phyloP scores from a whole-genome alignment of 2,329 filamentous ascomycete genomes.

The Hymenoscyphus occultus region DNA sequence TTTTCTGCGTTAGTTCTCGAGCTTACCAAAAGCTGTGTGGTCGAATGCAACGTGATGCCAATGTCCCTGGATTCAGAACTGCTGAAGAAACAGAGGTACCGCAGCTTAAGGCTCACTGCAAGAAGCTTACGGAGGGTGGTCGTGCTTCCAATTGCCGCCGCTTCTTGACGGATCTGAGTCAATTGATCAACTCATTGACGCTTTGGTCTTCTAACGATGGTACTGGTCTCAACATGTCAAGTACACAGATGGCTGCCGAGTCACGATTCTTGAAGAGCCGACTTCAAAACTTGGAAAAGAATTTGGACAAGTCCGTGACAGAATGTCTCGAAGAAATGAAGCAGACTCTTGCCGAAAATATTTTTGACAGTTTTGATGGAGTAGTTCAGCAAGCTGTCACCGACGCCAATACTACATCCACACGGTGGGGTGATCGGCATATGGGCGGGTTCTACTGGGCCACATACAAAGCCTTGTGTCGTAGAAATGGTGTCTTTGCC shows the following conservation, averaged over 20 bases:
- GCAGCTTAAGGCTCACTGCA: constrained; percentile 47
- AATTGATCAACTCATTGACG: constrained; percentile 51
- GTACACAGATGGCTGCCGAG: constrained; percentile 40
- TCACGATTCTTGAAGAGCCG: constrained; percentile 39
- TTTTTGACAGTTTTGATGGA: constrained; percentile 45
- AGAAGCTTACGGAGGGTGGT: constrained; percentile 51
- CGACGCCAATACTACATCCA: constrained; percentile 37
- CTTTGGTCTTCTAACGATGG: constrained; percentile 49
- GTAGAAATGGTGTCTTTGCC: constrained; percentile 47
- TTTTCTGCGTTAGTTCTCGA: constrained; percentile 62
- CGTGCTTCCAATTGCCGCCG: constrained; percentile 43
- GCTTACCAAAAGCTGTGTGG: constrained; percentile 62
- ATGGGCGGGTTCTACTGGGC: constrained; percentile 48
- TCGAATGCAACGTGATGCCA: constrained; percentile 50
- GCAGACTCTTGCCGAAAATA: constrained; percentile 42
- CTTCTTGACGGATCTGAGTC: constrained; percentile 51
- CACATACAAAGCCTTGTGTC: constrained; percentile 56
- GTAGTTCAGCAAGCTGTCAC: constrained; percentile 41
- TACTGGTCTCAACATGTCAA: constrained; percentile 40
- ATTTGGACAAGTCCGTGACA: constrained; percentile 41
- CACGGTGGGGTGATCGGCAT: constrained; percentile 41
- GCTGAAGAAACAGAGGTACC: constrained; percentile 51
- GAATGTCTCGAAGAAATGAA: constrained; percentile 41
- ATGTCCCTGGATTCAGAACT: constrained; percentile 50
- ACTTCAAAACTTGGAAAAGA: constrained; percentile 41